These are phyloP conservation scores for Musa beccarii DNA, from an alignment of 176 grass and related monocot species.

Conservation along the genomic window DNA sequence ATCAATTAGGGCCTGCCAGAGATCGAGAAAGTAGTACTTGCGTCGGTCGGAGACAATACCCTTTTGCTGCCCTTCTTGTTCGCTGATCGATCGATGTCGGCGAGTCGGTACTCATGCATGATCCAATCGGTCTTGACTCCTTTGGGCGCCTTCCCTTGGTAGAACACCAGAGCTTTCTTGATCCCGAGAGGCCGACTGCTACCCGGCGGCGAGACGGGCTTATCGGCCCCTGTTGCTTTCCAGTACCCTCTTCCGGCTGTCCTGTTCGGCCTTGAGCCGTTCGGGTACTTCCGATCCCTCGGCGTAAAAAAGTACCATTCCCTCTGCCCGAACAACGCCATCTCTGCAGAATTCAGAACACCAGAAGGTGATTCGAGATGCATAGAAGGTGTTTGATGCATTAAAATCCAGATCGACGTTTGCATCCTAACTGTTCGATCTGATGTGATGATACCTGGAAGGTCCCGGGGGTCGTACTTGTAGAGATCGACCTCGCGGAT, in stretches of 20 bases:
- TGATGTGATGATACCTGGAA: background rate
- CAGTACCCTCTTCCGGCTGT: slow-evolving; percentile 54
- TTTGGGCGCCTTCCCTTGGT: slow-evolving; percentile 61
- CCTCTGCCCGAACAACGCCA: slow-evolving; percentile 50
- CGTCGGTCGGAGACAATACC: slow-evolving; percentile 13
- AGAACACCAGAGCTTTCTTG: slow-evolving; percentile 72
- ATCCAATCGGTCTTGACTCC: slow-evolving; percentile 71
- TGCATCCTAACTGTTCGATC: background rate
- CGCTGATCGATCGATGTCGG: slow-evolving; percentile 28
- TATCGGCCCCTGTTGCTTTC: slow-evolving; percentile 71
- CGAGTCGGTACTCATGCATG: slow-evolving; percentile 74
- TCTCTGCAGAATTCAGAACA: slow-evolving; percentile 32
- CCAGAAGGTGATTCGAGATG: background rate
- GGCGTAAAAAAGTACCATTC: slow-evolving; percentile 85
- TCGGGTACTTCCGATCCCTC: slow-evolving; percentile 67
- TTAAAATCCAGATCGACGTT: too few relatives aligned
- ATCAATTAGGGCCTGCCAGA: background rate
- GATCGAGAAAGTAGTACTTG: background rate
- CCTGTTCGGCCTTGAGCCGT: slow-evolving; percentile 58
- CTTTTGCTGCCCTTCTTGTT: slow-evolving; percentile 49
- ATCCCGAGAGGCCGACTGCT: slow-evolving; percentile 33
- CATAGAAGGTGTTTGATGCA: too few relatives aligned
- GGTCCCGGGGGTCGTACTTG: background rate
- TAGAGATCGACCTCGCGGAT: background rate
- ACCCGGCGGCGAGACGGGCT: slow-evolving; percentile 35